Conservation (phyloP, 495 filamentous ascomycete species). For the Penicillium odoratum region DNA sequence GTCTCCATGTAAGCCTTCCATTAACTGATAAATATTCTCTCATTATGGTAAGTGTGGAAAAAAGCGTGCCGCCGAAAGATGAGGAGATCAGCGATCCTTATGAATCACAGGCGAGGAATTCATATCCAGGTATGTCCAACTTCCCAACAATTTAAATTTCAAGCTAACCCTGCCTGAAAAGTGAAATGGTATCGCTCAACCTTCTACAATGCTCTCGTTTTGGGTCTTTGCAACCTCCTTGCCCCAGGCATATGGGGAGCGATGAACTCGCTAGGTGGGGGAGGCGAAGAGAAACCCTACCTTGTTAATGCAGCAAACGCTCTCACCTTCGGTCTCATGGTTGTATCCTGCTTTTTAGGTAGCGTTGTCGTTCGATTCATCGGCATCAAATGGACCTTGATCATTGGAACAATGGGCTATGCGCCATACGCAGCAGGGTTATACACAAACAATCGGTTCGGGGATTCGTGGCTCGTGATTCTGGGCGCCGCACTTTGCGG, state of each 20-base stretch:
- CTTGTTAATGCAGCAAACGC: conserved; percentile 71
- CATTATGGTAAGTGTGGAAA: conserved; percentile 23
- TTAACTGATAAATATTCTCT: not conserved
- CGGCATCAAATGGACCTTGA: conserved; percentile 63
- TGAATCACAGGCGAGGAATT: conserved; percentile 2
- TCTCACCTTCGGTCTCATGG: conserved; percentile 66
- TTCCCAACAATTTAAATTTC: not conserved
- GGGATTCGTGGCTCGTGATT: conserved; percentile 61
- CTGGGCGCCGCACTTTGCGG: conserved; percentile 66
- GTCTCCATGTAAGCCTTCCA: not conserved
- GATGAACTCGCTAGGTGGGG: conserved; percentile 69
- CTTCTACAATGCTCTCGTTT: conserved; percentile 62
- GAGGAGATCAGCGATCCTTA: conserved; percentile 17
- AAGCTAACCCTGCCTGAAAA: conserved; percentile 8
- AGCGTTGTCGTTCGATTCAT: conserved; percentile 56
- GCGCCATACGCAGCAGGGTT: conserved; percentile 64
- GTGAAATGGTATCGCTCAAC: conserved; percentile 67
- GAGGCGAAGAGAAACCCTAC: conserved; percentile 60
- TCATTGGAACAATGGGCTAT: conserved; percentile 66
- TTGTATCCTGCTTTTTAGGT: conserved; percentile 58
- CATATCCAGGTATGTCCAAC: conserved; percentile 28
- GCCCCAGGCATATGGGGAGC: conserved; percentile 69
- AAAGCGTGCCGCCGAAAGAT: conserved; percentile 22
- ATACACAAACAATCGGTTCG: conserved; percentile 67
- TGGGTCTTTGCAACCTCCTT: conserved; percentile 62